Conservation (phyloP, 1,284 basidiomycete genomes). For the Xerocomus minutiporus region DNA sequence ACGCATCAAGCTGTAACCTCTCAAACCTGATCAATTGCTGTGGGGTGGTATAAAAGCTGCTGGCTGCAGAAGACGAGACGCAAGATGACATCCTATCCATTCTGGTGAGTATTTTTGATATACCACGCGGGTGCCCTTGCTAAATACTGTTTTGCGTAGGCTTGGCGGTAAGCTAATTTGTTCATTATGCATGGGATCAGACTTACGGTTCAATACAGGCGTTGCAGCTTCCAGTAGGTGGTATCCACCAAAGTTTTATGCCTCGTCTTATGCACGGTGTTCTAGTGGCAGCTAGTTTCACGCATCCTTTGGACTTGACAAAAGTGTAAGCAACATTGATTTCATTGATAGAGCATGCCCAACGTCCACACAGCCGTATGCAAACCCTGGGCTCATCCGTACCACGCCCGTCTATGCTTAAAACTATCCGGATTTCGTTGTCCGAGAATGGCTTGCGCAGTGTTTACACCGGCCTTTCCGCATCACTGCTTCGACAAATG, state of each 20-base stretch:
- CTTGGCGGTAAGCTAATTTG: constrained; percentile 58
- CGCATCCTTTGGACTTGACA: constrained; percentile 82
- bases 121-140: background rate
- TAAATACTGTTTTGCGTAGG: constrained; percentile 39
- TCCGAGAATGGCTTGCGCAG: constrained; percentile 63
- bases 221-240: constrained; percentile 72
- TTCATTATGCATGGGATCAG: background rate
- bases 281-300: constrained; percentile 80
- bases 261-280: constrained; percentile 6
- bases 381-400: constrained; percentile 58
- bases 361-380: constrained; percentile 54
- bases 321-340: constrained; percentile 62
- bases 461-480: constrained; percentile 79
- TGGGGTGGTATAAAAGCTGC: constrained; percentile 19
- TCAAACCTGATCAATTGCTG: background rate
- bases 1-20: background rate
- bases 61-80: constrained; percentile 6
- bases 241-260: background rate
- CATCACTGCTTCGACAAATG: constrained; percentile 87
- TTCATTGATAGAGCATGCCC: background rate
- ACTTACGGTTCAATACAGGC: constrained; percentile 38
- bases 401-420: constrained; percentile 51
- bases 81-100: constrained; percentile 47
- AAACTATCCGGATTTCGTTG: constrained; percentile 54
- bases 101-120: constrained; percentile 46